These are phyloP conservation scores for Colletotrichum plurivorum DNA, from an alignment of 2,329 filamentous ascomycete species.

Conservation along the genomic window DNA sequence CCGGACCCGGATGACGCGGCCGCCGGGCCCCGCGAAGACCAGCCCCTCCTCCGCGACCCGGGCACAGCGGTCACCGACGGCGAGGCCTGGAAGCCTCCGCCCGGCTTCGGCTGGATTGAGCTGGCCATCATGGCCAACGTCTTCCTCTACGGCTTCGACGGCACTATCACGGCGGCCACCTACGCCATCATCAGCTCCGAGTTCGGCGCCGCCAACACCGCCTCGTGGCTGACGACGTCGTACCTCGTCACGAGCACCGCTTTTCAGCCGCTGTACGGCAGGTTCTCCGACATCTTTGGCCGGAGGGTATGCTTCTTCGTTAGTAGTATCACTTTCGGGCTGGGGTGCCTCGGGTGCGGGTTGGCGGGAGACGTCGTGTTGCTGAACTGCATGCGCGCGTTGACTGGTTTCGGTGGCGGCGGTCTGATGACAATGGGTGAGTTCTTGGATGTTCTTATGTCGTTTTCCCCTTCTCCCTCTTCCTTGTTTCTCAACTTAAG, in stretches of 20 bases:
- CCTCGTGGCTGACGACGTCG: slow-evolving; percentile 82
- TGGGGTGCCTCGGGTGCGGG: slow-evolving; percentile 76
- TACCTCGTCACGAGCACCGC: slow-evolving; percentile 81
- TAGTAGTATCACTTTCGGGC: slow-evolving; percentile 72
- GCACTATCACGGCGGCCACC: slow-evolving; percentile 80
- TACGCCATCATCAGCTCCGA: slow-evolving; percentile 83
- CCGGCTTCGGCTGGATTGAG: slow-evolving; percentile 71
- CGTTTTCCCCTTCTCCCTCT: too few species aligned
- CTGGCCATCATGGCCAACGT: slow-evolving; percentile 75
- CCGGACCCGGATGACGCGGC: slow-evolving; percentile 2
- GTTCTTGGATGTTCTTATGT: slow-evolving; percentile 40
- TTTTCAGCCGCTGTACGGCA: slow-evolving; percentile 80
- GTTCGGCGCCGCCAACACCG: slow-evolving; percentile 79
- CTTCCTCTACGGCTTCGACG: slow-evolving; percentile 78
- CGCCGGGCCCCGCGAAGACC: slow-evolving; percentile 38
- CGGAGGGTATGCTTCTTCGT: slow-evolving; percentile 74
- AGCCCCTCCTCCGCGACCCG: slow-evolving; percentile 44
- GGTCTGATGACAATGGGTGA: slow-evolving; percentile 79
- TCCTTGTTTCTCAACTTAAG: too few species aligned
- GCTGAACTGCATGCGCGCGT: slow-evolving; percentile 75
- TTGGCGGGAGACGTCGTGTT: slow-evolving; percentile 70
- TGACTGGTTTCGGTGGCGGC: slow-evolving; percentile 79
- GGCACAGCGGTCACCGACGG: slow-evolving; percentile 21
- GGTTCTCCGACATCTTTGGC: slow-evolving; percentile 79
- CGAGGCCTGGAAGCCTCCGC: slow-evolving; percentile 61